These are phyloP conservation scores for Cladophialophora psammophila DNA, from an alignment of 2,329 filamentous ascomycete species.

Conservation along the genomic window DNA sequence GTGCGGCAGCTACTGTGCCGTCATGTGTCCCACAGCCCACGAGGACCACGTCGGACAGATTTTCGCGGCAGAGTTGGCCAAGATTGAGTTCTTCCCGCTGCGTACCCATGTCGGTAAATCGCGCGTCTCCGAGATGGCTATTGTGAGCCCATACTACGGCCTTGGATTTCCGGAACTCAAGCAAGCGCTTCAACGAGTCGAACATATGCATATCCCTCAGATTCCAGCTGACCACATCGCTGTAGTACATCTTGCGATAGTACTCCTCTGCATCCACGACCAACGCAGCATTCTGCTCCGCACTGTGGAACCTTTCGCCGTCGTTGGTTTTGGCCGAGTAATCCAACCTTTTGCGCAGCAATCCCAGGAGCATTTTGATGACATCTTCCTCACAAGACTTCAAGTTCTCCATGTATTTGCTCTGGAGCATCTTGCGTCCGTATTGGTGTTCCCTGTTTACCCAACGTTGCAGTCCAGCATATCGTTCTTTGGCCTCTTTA, in stretches of 20 bases:
- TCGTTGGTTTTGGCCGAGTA: slow-evolving; percentile 47
- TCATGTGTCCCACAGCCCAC: slow-evolving; percentile 59
- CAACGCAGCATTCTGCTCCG: slow-evolving; percentile 60
- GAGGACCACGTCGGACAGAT: slow-evolving; percentile 52
- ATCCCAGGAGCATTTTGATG: slow-evolving; percentile 54
- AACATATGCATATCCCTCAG: slow-evolving; percentile 63
- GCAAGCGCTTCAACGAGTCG: slow-evolving; percentile 54
- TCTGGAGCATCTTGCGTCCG: slow-evolving; percentile 49
- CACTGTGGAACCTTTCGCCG: slow-evolving; percentile 58
- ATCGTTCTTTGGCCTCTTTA: slow-evolving; percentile 54
- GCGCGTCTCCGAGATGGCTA: slow-evolving; percentile 62
- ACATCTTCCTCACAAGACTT: slow-evolving; percentile 57
- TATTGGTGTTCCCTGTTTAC: slow-evolving; percentile 59
- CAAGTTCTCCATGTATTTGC: slow-evolving; percentile 43
- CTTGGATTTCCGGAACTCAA: slow-evolving; percentile 53
- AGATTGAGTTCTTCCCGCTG: slow-evolving; percentile 57
- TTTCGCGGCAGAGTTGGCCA: slow-evolving; percentile 61
- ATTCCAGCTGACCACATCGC: slow-evolving; percentile 59
- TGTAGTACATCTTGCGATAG: slow-evolving; percentile 62
- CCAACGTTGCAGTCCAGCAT: slow-evolving; percentile 58
- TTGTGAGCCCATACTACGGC: slow-evolving; percentile 64
- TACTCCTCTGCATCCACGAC: slow-evolving; percentile 60
- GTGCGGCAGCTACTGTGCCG: slow-evolving; percentile 61
- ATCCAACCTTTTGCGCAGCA: slow-evolving; percentile 54
- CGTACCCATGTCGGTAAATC: slow-evolving; percentile 58